Evolutionary conservation across 2,329 filamentous ascomycete species (phyloP).

Genomic region (Podosphaera leucotricha): DNA sequence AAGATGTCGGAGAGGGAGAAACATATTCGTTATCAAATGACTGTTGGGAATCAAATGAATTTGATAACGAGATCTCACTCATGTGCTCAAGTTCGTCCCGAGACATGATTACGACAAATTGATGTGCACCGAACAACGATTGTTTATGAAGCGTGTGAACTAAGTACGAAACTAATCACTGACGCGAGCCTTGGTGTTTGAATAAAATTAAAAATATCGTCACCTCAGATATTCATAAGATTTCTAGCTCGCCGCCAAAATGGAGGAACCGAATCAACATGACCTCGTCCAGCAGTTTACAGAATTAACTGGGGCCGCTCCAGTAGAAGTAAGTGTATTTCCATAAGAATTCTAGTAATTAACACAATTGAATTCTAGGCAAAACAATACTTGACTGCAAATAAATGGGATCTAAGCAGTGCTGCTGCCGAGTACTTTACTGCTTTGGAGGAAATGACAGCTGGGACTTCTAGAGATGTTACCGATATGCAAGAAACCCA

Average conservation of each 20-base stretch:
- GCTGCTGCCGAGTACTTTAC: slow-evolving; percentile 40
- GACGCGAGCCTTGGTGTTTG: not conserved
- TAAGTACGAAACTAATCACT: not conserved
- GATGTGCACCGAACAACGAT: not conserved
- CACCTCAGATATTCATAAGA: not conserved
- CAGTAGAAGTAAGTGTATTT: slow-evolving; percentile 21
- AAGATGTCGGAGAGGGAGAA: slow-evolving; percentile 35
- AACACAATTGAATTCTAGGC: slow-evolving; percentile 24
- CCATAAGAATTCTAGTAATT: slow-evolving; percentile 3
- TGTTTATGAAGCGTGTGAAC: not conserved
- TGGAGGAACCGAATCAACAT: slow-evolving; percentile 19
- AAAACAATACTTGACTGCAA: slow-evolving; percentile 37
- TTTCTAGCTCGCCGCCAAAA: slow-evolving; percentile 4
- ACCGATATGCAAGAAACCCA: slow-evolving; percentile 18
- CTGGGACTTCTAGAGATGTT: slow-evolving; percentile 15
- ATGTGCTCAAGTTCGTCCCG: slow-evolving; percentile 24
- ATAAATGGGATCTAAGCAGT: slow-evolving; percentile 40
- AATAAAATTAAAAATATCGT: not conserved
- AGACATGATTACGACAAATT: not conserved
- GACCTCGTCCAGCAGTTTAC: slow-evolving; percentile 28
- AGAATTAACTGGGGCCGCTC: slow-evolving; percentile 27
- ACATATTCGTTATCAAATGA: slow-evolving; percentile 36
- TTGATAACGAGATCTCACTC: slow-evolving; percentile 50
- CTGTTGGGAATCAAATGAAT: slow-evolving; percentile 66
- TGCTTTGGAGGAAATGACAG: slow-evolving; percentile 26